phyloP scores from a whole-genome alignment of 2,329 filamentous ascomycete genomes.

The Claviceps capensis region DNA sequence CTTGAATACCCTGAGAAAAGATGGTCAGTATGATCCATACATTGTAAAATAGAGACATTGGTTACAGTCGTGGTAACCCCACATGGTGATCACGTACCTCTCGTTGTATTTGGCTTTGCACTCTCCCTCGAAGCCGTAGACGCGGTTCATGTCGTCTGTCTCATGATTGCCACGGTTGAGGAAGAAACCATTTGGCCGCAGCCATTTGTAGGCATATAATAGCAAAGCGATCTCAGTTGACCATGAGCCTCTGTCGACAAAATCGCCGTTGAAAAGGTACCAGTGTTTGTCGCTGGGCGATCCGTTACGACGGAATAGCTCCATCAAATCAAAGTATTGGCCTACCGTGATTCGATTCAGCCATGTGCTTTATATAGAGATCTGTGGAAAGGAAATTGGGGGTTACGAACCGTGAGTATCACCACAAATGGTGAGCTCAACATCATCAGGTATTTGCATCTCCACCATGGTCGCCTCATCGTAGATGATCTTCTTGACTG shows the following conservation, averaged over 20 bases:
- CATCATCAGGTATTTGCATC: conserved; percentile 63
- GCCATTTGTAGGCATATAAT: conserved; percentile 93
- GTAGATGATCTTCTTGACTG: conserved; percentile 79
- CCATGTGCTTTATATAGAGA: neutral
- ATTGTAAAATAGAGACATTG: neutral
- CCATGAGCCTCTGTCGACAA: conserved; percentile 95
- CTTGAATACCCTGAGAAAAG: conserved; percentile 59
- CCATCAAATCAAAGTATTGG: conserved; percentile 94
- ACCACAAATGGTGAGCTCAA: conserved; percentile 83
- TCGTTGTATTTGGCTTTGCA: conserved; percentile 98
- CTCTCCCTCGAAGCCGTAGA: conserved; percentile 96
- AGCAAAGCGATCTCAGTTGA: conserved; percentile 92
- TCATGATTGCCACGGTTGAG: conserved; percentile 97
- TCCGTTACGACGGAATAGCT: conserved; percentile 88
- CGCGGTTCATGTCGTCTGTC: conserved; percentile 98
- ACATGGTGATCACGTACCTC: conserved; percentile 22
- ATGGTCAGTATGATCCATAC: neutral
- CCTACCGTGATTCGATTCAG: conserved; percentile 33
- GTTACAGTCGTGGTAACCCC: neutral
- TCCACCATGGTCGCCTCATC: conserved; percentile 96
- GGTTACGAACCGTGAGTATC: conserved; percentile 71
- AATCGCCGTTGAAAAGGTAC: conserved; percentile 98
- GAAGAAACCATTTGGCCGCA: conserved; percentile 79
- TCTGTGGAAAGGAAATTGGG: neutral
- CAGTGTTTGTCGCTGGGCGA: conserved; percentile 72